These are phyloP conservation scores for Cucumis hystrix DNA, from an alignment of 306 rosid species.

Conservation along the genomic window DNA sequence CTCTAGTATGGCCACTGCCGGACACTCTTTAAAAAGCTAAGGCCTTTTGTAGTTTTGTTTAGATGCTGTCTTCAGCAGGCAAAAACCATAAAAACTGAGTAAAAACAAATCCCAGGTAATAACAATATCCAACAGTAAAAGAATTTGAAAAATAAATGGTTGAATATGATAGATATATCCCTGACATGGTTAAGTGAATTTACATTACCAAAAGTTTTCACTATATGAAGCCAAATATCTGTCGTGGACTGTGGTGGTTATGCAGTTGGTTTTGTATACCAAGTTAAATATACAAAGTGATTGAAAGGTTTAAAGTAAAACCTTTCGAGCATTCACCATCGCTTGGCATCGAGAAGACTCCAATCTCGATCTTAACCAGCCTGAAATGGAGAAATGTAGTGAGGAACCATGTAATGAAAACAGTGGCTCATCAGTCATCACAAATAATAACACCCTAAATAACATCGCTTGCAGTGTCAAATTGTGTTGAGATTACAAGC, in stretches of 20 bases:
- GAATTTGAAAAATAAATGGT: neutral
- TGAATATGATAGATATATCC: neutral
- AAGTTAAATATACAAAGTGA: neutral
- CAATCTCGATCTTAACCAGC: neutral
- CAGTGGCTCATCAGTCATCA: slow-evolving; percentile 1
- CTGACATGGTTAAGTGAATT: neutral
- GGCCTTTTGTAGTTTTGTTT: neutral
- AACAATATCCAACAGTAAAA: slow-evolving; percentile 2
- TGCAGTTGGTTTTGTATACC: neutral
- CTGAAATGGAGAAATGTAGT: slow-evolving; percentile 7
- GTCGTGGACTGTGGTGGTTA: neutral
- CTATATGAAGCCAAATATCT: neutral
- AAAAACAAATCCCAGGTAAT: neutral
- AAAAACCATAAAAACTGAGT: neutral
- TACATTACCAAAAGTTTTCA: neutral
- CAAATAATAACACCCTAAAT: neutral
- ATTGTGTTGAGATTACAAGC: neutral
- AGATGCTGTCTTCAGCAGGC: neutral
- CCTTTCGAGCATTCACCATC: neutral
- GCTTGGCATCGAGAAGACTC: neutral
- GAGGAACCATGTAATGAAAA: slow-evolving; percentile 10
- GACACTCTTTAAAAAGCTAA: neutral
- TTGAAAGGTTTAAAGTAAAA: neutral
- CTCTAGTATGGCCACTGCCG: neutral
- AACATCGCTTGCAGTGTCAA: neutral